A percentile compares a stretch with the other conserved stretches of the same genome.
Evolutionary conservation across 2,329 filamentous ascomycete genomes (phyloP).

Genomic region (Colletotrichum navitas): DNA sequence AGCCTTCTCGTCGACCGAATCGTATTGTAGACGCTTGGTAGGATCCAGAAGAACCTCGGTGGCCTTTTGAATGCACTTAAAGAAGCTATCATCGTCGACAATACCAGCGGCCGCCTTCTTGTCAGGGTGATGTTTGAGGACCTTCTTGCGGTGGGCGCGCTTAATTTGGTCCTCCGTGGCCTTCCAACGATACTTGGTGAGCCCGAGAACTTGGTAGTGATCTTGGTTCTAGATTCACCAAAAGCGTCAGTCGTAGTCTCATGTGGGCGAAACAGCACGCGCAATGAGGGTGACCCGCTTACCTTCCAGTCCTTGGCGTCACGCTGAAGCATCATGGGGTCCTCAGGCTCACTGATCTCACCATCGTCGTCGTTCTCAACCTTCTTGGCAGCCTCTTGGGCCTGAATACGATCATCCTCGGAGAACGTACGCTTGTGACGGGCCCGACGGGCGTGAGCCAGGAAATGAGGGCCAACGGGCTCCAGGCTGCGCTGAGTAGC

Average conservation of each 20-base stretch:
- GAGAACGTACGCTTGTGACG: constrained; percentile 98
- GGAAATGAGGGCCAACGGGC: constrained; percentile 96
- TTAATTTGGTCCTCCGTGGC: constrained; percentile 99
- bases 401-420: constrained; percentile 97
- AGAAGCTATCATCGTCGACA: constrained; percentile 96
- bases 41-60: constrained; percentile 95
- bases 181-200: constrained; percentile 91
- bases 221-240: constrained; percentile 80
- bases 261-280: neutral
- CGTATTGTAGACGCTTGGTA: constrained; percentile 91
- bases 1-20: constrained; percentile 94
- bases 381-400: constrained; percentile 94
- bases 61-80: constrained; percentile 99
- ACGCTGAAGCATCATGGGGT: constrained; percentile 89
- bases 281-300: constrained; percentile 46
- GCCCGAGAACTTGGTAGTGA: constrained; percentile 95
- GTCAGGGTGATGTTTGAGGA: constrained; percentile 97
- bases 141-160: constrained; percentile 99
- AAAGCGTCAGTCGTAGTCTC: constrained; percentile 7
- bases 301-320: constrained; percentile 99
- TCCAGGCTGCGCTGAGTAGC: constrained; percentile 90
- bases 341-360: constrained; percentile 94
- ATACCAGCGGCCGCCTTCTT: constrained; percentile 95
- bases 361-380: constrained; percentile 90
- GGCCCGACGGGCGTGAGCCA: constrained; percentile 95